phyloP scores from a whole-genome alignment of 768 basidiomycete species.

The Macrolepiota dolichaula region DNA sequence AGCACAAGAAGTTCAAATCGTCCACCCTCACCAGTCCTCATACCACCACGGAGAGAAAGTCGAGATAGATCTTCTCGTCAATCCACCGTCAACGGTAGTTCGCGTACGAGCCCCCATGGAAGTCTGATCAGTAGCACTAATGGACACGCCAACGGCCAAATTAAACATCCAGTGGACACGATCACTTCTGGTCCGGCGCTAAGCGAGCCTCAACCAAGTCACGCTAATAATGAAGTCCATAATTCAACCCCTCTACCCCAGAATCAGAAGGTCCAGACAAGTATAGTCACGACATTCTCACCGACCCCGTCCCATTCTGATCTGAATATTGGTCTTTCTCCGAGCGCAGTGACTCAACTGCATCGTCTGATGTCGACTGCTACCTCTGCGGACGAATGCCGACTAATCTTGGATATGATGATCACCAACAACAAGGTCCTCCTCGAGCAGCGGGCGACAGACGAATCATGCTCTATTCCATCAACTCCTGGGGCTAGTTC shows the following conservation, averaged over 20 bases:
- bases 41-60: conserved; percentile 12
- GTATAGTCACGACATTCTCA: conserved; percentile 12
- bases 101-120: conserved; percentile 11
- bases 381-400: conserved; percentile 78
- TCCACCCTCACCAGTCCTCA: conserved; percentile 7
- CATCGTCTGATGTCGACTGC: conserved; percentile 64
- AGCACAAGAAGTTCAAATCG: not conserved
- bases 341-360: conserved; percentile 58
- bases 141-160: not conserved
- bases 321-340: conserved; percentile 25
- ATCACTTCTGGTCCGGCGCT: conserved; percentile 10
- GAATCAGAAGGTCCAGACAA: not conserved
- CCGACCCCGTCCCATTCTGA: conserved; percentile 11
- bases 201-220: not conserved
- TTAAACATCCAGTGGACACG: conserved; percentile 1
- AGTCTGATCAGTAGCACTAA: conserved; percentile 12
- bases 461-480: conserved; percentile 30
- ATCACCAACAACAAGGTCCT: conserved; percentile 56
- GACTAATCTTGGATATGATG: conserved; percentile 81
- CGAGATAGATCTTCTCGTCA: conserved; percentile 14
- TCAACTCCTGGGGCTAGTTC: conserved; percentile 28
- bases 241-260: not conserved
- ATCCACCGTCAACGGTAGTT: conserved; percentile 9
- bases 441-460: conserved; percentile 26
- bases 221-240: not conserved